Evolutionary conservation across 139 green algal species (phyloP).

Genomic region (Volvox reticuliferus): DNA sequence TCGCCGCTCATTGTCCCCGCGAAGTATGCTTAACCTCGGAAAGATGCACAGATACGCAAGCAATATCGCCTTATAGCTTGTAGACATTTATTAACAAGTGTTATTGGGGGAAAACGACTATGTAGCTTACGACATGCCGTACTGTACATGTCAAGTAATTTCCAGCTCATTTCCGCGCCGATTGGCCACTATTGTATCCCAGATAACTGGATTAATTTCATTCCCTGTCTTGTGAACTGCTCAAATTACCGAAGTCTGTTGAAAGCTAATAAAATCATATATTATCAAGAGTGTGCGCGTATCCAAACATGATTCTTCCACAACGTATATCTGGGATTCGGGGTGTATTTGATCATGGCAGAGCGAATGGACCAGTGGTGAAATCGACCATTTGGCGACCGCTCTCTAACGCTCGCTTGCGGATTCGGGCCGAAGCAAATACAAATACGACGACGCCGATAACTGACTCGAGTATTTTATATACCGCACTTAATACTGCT

Average conservation of each 20-base stretch:
- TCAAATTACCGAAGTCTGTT: too few species aligned
- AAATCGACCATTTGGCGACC: not conserved
- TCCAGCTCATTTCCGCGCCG: too few species aligned
- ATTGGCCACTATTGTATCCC: too few species aligned
- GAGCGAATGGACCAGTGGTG: not conserved
- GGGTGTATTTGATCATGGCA: not conserved
- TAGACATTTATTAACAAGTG: too few species aligned
- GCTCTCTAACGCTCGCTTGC: not conserved
- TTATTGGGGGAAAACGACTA: too few species aligned
- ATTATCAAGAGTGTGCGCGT: not conserved
- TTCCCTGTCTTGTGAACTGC: too few species aligned
- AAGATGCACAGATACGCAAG: not conserved
- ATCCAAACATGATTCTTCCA: not conserved
- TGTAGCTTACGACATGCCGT: too few species aligned
- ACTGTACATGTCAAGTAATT: too few species aligned
- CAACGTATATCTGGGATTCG: not conserved
- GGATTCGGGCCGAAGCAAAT: not conserved
- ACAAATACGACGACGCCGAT: not conserved
- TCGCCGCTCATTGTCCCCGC: not conserved
- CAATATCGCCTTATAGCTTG: not conserved
- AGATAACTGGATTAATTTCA: too few species aligned
- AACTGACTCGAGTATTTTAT: not conserved
- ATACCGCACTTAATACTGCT: not conserved
- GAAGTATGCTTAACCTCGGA: not conserved
- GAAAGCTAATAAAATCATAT: not conserved